Conservation (phyloP, 2,329 filamentous ascomycete genomes). For the Hymenoscyphus scutula region DNA sequence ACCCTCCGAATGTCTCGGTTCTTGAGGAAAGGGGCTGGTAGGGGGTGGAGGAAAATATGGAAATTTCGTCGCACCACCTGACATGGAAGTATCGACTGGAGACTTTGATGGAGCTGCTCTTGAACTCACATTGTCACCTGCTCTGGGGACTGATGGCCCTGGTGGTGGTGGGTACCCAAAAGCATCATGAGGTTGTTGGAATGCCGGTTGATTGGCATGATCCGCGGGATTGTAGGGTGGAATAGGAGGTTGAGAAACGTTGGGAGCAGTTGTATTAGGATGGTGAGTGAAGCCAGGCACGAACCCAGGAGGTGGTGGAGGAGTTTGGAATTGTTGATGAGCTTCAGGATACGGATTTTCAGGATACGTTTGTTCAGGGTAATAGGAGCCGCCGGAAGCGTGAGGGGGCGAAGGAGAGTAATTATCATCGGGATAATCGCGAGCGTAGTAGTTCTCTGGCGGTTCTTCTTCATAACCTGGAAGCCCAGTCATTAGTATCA, state of each 20-base stretch:
- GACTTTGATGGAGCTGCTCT: conserved; percentile 23
- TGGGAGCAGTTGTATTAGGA: conserved; percentile 27
- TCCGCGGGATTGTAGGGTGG: conserved; percentile 36
- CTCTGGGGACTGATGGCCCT: conserved; percentile 15
- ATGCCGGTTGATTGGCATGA: conserved; percentile 26
- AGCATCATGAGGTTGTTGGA: conserved; percentile 17
- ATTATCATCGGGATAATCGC: conserved; percentile 29
- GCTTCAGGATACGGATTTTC: conserved; percentile 11
- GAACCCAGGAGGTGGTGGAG: conserved; percentile 18
- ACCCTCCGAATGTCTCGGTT: conserved; percentile 31
- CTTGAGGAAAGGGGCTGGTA: conserved; percentile 26
- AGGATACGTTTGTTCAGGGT: conserved; percentile 21
- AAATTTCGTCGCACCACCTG: conserved; percentile 13
- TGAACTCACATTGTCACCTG: conserved; percentile 38
- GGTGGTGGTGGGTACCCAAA: conserved; percentile 29
- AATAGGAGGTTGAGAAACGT: conserved; percentile 28
- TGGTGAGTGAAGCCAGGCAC: conserved; percentile 25
- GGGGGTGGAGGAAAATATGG: conserved; percentile 33
- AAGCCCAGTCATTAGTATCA: conserved; percentile 19
- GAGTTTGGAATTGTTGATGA: conserved; percentile 25
- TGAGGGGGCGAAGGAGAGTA: conserved; percentile 37
- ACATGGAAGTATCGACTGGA: conserved; percentile 10
- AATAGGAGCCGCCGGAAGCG: conserved; percentile 36
- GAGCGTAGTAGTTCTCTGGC: conserved; percentile 35
- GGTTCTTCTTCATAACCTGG: conserved; percentile 37